phyloP scores from a whole-genome alignment of 768 basidiomycete species.

The Psilocybe subaeruginosa region DNA sequence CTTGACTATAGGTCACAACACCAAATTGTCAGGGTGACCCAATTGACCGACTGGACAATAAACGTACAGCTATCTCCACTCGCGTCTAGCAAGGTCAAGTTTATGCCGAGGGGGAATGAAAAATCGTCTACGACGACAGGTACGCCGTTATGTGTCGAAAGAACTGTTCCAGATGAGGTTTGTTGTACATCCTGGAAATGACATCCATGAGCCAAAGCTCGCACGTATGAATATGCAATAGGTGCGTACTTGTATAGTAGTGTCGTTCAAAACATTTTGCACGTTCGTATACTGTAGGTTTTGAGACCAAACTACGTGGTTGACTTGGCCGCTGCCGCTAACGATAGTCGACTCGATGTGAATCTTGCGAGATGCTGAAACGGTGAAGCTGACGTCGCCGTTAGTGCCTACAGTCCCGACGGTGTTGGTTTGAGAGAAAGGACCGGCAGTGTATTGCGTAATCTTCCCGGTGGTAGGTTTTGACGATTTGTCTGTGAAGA shows the following conservation, averaged over 20 bases:
- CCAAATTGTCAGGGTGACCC: constrained; percentile 1
- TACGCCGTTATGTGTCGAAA: constrained; percentile 46
- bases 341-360: constrained; percentile 64
- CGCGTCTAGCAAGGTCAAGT: constrained; percentile 39
- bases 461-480: constrained; percentile 71
- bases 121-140: constrained; percentile 42
- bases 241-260: constrained; percentile 37
- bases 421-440: constrained; percentile 55
- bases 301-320: constrained; percentile 64
- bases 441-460: constrained; percentile 55
- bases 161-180: constrained; percentile 36
- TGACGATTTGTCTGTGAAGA: constrained; percentile 64
- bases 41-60: not conserved
- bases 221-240: not conserved
- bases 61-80: constrained; percentile 39
- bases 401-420: constrained; percentile 43
- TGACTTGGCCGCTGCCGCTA: constrained; percentile 61
- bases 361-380: constrained; percentile 59
- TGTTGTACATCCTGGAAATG: constrained; percentile 41
- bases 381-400: constrained; percentile 62
- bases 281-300: constrained; percentile 60
- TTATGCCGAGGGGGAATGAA: constrained; percentile 49
- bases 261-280: constrained; percentile 60
- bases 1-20: constrained; percentile 40
- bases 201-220: constrained; percentile 1